Evolutionary conservation across 2,329 filamentous ascomycete genomes (phyloP).

Genomic region (Alternaria ethzedia): DNA sequence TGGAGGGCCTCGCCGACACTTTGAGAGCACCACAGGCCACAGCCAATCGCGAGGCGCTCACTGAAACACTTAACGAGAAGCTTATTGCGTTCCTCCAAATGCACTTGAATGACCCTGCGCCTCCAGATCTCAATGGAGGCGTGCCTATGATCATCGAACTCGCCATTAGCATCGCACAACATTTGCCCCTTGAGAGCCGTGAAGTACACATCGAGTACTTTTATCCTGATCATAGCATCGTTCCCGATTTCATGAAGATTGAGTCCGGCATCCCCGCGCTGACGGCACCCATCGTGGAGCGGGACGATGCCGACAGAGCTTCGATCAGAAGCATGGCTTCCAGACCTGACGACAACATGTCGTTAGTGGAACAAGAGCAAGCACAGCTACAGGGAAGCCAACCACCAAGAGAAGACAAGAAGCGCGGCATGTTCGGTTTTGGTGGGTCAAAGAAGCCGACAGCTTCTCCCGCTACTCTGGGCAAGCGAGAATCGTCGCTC

Average conservation of each 20-base stretch:
- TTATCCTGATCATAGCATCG: slow-evolving; percentile 73
- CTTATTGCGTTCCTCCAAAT: slow-evolving; percentile 74
- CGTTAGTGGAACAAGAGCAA: slow-evolving; percentile 40
- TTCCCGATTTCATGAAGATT: slow-evolving; percentile 80
- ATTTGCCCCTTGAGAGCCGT: slow-evolving; percentile 87
- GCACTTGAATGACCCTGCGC: slow-evolving; percentile 77
- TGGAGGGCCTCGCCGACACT: slow-evolving; percentile 82
- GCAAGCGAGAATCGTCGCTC: slow-evolving; percentile 49
- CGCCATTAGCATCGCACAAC: slow-evolving; percentile 81
- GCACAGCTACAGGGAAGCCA: slow-evolving; percentile 40
- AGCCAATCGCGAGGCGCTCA: slow-evolving; percentile 68
- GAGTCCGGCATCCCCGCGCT: slow-evolving; percentile 65
- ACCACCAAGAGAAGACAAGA: slow-evolving; percentile 42
- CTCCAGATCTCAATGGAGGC: slow-evolving; percentile 82
- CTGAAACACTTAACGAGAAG: slow-evolving; percentile 66
- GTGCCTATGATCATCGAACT: slow-evolving; percentile 93
- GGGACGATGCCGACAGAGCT: slow-evolving; percentile 52
- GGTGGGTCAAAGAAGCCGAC: slow-evolving; percentile 48
- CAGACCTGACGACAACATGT: slow-evolving; percentile 36
- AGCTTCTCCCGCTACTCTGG: slow-evolving; percentile 37
- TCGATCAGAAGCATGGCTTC: slow-evolving; percentile 44
- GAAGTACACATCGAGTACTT: slow-evolving; percentile 90
- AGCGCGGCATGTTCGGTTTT: slow-evolving; percentile 54
- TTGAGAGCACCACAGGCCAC: slow-evolving; percentile 70
- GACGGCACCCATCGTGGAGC: slow-evolving; percentile 50